Percentiles rank a stretch among this genome's conserved stretches.
Conservation (phyloP, 495 filamentous ascomycete species). For the Ramalina peruviana region DNA sequence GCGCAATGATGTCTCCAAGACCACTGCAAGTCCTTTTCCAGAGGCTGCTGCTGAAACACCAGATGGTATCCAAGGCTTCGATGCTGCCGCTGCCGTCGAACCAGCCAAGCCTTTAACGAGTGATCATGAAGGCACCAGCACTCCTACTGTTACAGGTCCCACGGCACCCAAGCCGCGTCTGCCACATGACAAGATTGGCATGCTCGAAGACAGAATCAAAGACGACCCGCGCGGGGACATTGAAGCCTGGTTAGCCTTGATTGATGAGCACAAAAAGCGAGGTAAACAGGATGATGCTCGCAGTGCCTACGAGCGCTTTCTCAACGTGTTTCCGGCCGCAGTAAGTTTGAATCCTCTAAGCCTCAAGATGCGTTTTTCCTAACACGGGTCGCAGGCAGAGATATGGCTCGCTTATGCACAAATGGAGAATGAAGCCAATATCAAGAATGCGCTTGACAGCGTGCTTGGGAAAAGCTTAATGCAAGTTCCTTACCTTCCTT, state of each 20-base stretch:
- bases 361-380: not conserved
- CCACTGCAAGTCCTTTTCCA: not conserved
- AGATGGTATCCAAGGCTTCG: not conserved
- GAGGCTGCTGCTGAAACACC: not conserved
- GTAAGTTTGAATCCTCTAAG: constrained; percentile 42
- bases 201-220: constrained; percentile 76
- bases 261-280: constrained; percentile 69
- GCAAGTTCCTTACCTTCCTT: constrained; percentile 58
- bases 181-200: constrained; percentile 65
- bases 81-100: not conserved
- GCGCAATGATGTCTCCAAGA: not conserved
- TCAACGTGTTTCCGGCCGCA: constrained; percentile 74
- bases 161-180: constrained; percentile 41
- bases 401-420: constrained; percentile 74
- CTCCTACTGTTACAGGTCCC: constrained; percentile 22
- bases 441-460: constrained; percentile 59
- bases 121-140: not conserved
- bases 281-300: constrained; percentile 72
- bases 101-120: not conserved
- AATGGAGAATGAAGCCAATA: constrained; percentile 75
- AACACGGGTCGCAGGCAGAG: constrained; percentile 49
- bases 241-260: constrained; percentile 76
- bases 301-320: constrained; percentile 68
- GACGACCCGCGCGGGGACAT: constrained; percentile 87
- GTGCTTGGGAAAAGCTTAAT: constrained; percentile 68